A percentile compares a stretch with the other conserved stretches of the same genome.
phyloP scores from a whole-genome alignment of 371 early-diverging fungal genomes.

The Mortierella polycephala region DNA sequence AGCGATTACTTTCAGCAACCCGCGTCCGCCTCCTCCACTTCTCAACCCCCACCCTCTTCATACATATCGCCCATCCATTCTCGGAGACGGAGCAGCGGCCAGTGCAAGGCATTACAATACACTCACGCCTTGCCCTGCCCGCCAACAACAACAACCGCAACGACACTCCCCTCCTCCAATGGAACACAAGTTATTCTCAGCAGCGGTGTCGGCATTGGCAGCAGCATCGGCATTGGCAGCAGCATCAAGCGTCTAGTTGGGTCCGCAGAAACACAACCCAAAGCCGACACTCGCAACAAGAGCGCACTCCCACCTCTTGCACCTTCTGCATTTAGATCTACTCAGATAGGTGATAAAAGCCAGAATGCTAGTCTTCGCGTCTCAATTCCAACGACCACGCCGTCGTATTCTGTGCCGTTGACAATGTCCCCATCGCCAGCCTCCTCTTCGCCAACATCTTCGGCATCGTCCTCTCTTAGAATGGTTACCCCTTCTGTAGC shows the following conservation, averaged over 20 bases:
- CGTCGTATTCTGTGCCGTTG: background rate
- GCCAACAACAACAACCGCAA: slow-evolving; percentile 21
- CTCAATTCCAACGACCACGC: too few species aligned
- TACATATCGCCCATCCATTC: background rate
- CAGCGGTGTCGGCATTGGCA: background rate
- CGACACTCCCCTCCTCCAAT: slow-evolving; percentile 11
- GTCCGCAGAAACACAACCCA: slow-evolving; percentile 6
- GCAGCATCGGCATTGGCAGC: background rate
- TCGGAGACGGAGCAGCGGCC: background rate
- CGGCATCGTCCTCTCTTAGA: slow-evolving; percentile 24
- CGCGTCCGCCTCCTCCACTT: background rate
- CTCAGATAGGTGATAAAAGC: background rate
- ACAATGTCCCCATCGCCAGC: background rate
- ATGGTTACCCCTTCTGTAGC: slow-evolving; percentile 25
- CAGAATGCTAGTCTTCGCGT: too few species aligned
- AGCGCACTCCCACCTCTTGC: background rate
- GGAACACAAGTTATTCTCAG: background rate
- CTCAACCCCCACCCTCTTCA: background rate
- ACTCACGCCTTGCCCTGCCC: slow-evolving; percentile 17
- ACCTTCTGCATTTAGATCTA: background rate
- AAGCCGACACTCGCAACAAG: slow-evolving; percentile 2
- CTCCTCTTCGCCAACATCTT: slow-evolving; percentile 21
- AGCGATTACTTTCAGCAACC: slow-evolving; percentile 44
- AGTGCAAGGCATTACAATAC: slow-evolving; percentile 3
- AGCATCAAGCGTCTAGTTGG: slow-evolving; percentile 16